Conservation (phyloP, 352 stramenopile species). For the Phytophthora hybrid region DNA sequence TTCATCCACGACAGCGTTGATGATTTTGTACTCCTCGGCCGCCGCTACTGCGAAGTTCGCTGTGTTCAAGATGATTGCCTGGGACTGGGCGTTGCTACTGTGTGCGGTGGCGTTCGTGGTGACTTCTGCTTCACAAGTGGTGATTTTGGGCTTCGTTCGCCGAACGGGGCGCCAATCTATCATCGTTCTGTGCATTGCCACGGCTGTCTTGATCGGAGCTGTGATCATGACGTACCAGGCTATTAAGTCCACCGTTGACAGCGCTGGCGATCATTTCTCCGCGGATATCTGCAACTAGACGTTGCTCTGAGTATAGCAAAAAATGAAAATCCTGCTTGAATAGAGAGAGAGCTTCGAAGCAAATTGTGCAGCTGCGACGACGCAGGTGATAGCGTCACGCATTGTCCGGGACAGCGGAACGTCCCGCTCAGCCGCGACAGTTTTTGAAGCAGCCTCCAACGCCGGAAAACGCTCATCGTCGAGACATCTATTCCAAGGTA, state of each 20-base stretch:
- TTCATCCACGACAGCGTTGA: conserved; percentile 41
- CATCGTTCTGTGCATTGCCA: conserved; percentile 68
- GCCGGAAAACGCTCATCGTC: no score
- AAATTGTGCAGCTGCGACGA: no score
- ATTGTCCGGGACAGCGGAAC: no score
- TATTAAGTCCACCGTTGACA: conserved; percentile 57
- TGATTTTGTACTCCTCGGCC: conserved; percentile 69
- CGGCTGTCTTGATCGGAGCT: conserved; percentile 49
- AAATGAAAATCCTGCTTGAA: neutral
- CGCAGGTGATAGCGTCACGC: no score
- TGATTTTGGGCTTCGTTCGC: conserved; percentile 63
- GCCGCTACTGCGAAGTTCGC: conserved; percentile 67
- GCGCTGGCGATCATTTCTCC: conserved; percentile 44
- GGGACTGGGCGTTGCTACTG: conserved; percentile 58
- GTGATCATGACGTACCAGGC: conserved; percentile 64
- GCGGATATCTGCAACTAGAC: conserved; percentile 51
- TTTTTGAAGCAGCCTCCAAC: no score
- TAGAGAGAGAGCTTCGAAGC: neutral
- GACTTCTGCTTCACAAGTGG: conserved; percentile 54
- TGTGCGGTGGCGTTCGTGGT: conserved; percentile 60
- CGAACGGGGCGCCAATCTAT: conserved; percentile 61
- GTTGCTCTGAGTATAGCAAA: neutral
- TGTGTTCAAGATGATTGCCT: conserved; percentile 67
- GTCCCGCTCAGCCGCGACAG: no score
- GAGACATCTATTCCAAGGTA: no score